phyloP scores from a whole-genome alignment of 2,329 filamentous ascomycete genomes.

The Xylaria sp. region DNA sequence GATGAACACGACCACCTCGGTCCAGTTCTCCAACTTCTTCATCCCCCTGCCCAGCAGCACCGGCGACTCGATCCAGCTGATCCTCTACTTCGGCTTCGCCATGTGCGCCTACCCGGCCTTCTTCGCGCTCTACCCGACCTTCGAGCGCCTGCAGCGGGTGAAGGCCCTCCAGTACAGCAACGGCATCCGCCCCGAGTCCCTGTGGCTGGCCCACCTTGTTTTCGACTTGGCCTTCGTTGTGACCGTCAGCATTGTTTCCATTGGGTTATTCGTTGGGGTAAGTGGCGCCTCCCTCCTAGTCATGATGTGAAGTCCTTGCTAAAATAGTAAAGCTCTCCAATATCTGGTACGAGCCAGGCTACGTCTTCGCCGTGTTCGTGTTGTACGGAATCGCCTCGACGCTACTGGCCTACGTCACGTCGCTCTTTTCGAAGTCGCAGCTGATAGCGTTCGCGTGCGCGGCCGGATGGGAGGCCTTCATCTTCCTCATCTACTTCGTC shows the following conservation, averaged over 20 bases:
- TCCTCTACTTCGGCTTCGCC: constrained; percentile 78
- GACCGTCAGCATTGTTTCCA: constrained; percentile 62
- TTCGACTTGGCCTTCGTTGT: constrained; percentile 80
- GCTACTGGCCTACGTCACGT: constrained; percentile 75
- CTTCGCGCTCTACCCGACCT: constrained; percentile 81
- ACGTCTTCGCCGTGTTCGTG: constrained; percentile 76
- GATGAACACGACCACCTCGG: neutral
- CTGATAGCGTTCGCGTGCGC: constrained; percentile 80
- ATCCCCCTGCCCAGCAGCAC: constrained; percentile 39
- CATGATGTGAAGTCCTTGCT: too few species aligned
- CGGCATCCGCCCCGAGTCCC: constrained; percentile 74
- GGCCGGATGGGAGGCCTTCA: constrained; percentile 70
- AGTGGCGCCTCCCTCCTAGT: too few species aligned
- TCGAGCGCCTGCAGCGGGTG: constrained; percentile 75
- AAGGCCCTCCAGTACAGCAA: constrained; percentile 86
- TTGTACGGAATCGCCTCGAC: constrained; percentile 78
- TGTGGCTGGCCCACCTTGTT: constrained; percentile 79
- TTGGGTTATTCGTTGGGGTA: constrained; percentile 66
- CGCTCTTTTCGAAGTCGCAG: constrained; percentile 74
- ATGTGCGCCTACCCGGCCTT: constrained; percentile 78
- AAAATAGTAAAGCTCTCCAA: constrained; percentile 41
- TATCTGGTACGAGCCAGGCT: constrained; percentile 75
- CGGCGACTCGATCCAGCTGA: constrained; percentile 55
- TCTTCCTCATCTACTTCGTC: constrained; percentile 71
- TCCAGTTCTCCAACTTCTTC: too few species aligned